Conservation (phyloP, 2,329 filamentous ascomycete genomes). For the Aspergillus cejpii region DNA sequence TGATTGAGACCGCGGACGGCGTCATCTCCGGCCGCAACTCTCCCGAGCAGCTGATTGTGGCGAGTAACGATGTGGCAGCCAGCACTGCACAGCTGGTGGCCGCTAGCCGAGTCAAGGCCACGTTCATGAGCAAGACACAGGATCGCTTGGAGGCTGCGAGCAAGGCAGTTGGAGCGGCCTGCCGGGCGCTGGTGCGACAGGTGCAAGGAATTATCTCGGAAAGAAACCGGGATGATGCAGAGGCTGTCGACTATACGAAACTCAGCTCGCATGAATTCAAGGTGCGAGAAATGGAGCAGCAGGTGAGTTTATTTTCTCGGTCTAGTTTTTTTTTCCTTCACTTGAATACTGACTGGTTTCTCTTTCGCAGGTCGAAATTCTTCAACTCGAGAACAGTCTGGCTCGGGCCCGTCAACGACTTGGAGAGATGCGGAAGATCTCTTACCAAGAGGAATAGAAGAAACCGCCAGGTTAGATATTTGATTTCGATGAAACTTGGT, state of each 20-base stretch:
- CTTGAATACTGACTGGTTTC: conserved; percentile 2
- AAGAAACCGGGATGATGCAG: conserved; percentile 68
- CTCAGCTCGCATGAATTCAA: conserved; percentile 95
- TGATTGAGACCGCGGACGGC: conserved; percentile 96
- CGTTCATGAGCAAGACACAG: conserved; percentile 96
- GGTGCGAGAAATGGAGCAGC: conserved; percentile 97
- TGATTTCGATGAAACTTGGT: not conserved
- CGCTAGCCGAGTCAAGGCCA: conserved; percentile 90
- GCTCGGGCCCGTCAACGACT: conserved; percentile 71
- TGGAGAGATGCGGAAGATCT: conserved; percentile 97
- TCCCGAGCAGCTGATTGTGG: conserved; percentile 94
- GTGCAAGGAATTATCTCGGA: conserved; percentile 92
- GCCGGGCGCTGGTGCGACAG: conserved; percentile 78
- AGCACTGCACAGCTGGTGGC: conserved; percentile 95
- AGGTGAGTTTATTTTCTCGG: conserved; percentile 59
- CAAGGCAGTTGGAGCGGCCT: conserved; percentile 87
- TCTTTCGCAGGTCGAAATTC: conserved; percentile 74
- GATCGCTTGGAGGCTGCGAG: conserved; percentile 83
- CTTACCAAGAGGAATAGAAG: conserved; percentile 77
- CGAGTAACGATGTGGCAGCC: conserved; percentile 92
- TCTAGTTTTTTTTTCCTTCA: conserved; percentile 1
- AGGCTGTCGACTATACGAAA: conserved; percentile 79
- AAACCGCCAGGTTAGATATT: no score
- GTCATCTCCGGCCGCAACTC: conserved; percentile 88
- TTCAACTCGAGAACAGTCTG: conserved; percentile 86